These are phyloP conservation scores for Cantharellus anzutake DNA, from an alignment of 768 basidiomycete genomes.

Conservation along the genomic window DNA sequence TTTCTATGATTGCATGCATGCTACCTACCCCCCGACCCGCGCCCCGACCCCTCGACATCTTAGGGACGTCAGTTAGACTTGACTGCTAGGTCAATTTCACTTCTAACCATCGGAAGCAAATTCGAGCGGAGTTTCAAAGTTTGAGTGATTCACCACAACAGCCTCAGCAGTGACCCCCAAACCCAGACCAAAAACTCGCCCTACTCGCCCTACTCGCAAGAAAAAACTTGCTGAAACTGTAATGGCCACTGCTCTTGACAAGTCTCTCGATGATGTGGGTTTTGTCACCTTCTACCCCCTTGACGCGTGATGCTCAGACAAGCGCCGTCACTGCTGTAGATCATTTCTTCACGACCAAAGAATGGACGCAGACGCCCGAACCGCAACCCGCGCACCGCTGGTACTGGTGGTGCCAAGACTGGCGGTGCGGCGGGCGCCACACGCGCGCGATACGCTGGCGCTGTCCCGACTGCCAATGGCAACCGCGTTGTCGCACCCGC, in stretches of 20 bases:
- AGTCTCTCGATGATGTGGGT: conserved; percentile 10
- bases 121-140: not conserved
- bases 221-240: too few species aligned
- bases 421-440: not conserved
- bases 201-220: too few species aligned
- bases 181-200: too few species aligned
- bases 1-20: conserved; percentile 26
- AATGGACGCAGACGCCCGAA: conserved; percentile 2
- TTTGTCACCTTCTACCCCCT: not conserved
- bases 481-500: not conserved
- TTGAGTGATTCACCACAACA: not conserved
- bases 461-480: conserved; percentile 1
- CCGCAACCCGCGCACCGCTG: conserved; percentile 3
- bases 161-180: too few species aligned
- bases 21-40: conserved; percentile 37
- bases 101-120: not conserved
- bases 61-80: conserved; percentile 25
- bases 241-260: conserved; percentile 3
- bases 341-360: conserved; percentile 6
- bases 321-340: not conserved
- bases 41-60: conserved; percentile 19
- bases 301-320: not conserved
- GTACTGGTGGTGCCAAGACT: conserved; percentile 2
- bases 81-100: not conserved
- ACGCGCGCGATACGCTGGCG: conserved; percentile 4